These are phyloP conservation scores for Pulicaria dysenterica DNA, from an alignment of 129 eudicot genomes.

Conservation along the genomic window DNA sequence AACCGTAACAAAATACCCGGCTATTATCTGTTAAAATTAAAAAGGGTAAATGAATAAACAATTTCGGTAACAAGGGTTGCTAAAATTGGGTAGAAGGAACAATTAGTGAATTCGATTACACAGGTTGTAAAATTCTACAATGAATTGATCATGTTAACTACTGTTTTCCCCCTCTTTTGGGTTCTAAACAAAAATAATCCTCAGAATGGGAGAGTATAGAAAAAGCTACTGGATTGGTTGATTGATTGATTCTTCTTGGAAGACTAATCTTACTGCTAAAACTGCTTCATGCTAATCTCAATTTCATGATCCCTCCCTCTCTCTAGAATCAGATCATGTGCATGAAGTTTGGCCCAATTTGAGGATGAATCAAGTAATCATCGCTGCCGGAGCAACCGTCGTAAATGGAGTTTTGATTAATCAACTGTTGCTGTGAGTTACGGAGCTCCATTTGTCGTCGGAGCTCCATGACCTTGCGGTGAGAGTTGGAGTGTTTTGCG, in stretches of 20 bases:
- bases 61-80: too few relatives aligned
- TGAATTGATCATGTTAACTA: constrained; percentile 44
- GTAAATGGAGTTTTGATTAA: constrained; percentile 43
- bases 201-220: not conserved
- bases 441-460: constrained; percentile 84
- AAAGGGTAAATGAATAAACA: too few relatives aligned
- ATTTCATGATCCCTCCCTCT: not conserved
- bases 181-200: constrained; percentile 5
- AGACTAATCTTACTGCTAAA: constrained; percentile 26
- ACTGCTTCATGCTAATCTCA: not conserved
- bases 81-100: constrained; percentile 16
- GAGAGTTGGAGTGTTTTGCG: constrained; percentile 88
- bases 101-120: constrained; percentile 38
- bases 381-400: constrained; percentile 48
- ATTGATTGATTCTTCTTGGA: constrained; percentile 26
- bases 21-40: too few relatives aligned
- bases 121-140: constrained; percentile 43
- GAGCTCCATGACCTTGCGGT: constrained; percentile 91
- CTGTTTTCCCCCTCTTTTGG: constrained; percentile 5
- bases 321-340: constrained; percentile 57
- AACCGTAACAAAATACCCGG: too few relatives aligned
- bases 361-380: constrained; percentile 67
- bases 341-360: constrained; percentile 48
- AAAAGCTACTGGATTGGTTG: not conserved
- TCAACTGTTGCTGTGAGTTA: constrained; percentile 50